Evolutionary conservation across 805 yeast species (phyloP).

Genomic region (Barnettozyma wickerhamii): DNA sequence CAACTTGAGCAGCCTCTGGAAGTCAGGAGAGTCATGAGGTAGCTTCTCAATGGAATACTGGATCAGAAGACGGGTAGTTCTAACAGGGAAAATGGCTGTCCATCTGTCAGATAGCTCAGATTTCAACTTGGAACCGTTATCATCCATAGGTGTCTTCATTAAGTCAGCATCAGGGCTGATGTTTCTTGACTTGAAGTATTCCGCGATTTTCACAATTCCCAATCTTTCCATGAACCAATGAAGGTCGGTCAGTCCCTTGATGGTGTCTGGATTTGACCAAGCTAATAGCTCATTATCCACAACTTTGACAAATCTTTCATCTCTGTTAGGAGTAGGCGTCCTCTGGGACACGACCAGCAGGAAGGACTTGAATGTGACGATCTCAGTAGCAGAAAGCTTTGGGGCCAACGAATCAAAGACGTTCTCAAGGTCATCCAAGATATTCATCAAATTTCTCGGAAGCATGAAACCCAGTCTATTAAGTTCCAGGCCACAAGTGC

Average conservation of each 20-base stretch:
- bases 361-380: slow-evolving; percentile 90
- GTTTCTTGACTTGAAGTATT: slow-evolving; percentile 78
- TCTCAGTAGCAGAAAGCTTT: slow-evolving; percentile 83
- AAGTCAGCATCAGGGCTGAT: slow-evolving; percentile 75
- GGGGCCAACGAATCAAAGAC: slow-evolving; percentile 71
- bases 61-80: slow-evolving; percentile 91
- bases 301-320: slow-evolving; percentile 73
- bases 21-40: slow-evolving; percentile 73
- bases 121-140: slow-evolving; percentile 72
- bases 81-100: slow-evolving; percentile 90
- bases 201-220: slow-evolving; percentile 91
- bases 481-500: slow-evolving; percentile 91
- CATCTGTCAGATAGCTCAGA: slow-evolving; percentile 82
- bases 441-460: slow-evolving; percentile 84
- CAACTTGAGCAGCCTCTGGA: slow-evolving; percentile 55
- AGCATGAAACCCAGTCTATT: slow-evolving; percentile 91
- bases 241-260: slow-evolving; percentile 81
- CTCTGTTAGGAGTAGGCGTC: slow-evolving; percentile 67
- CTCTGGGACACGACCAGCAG: slow-evolving; percentile 88
- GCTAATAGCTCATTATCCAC: slow-evolving; percentile 92
- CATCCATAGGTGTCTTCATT: slow-evolving; percentile 82
- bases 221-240: slow-evolving; percentile 99
- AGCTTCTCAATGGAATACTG: slow-evolving; percentile 94
- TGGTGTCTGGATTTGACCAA: slow-evolving; percentile 91
- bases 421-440: slow-evolving; percentile 75